These are phyloP conservation scores for Neophaeococcomyces mojaviensis DNA, from an alignment of 2,329 filamentous ascomycete species.

Conservation along the genomic window DNA sequence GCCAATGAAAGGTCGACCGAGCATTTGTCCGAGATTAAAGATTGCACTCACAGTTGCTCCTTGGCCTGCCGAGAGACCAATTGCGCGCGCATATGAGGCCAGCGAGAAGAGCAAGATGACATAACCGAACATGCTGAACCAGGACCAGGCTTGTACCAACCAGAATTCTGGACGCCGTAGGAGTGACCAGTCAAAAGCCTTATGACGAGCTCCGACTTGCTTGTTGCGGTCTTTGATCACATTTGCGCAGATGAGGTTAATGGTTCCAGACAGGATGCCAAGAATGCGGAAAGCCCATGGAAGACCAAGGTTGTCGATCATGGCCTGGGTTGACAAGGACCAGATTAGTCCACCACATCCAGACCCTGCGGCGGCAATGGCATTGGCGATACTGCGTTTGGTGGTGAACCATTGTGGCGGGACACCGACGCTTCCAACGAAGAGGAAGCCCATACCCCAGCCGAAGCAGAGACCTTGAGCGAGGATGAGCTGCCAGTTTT, in stretches of 20 bases:
- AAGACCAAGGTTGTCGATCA: conserved; percentile 50
- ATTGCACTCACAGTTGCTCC: conserved; percentile 55
- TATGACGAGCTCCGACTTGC: conserved; percentile 45
- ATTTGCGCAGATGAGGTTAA: conserved; percentile 48
- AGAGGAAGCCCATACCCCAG: conserved; percentile 56
- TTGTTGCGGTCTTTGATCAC: conserved; percentile 53
- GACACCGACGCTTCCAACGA: conserved; percentile 50
- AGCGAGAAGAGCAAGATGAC: conserved; percentile 58
- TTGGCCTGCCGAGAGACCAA: conserved; percentile 54
- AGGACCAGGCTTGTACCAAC: conserved; percentile 52
- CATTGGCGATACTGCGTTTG: conserved; percentile 52
- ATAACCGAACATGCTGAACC: conserved; percentile 58
- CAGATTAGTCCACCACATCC: conserved; percentile 55
- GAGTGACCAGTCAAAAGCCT: conserved; percentile 46
- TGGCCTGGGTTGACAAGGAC: conserved; percentile 49
- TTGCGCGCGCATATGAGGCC: conserved; percentile 53
- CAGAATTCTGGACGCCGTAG: conserved; percentile 50
- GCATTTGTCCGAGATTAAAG: conserved; percentile 55
- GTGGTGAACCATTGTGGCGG: conserved; percentile 57
- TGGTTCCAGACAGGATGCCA: conserved; percentile 41
- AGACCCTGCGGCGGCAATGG: conserved; percentile 51
- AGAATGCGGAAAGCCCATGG: conserved; percentile 56
- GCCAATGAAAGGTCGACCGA: conserved; percentile 52
- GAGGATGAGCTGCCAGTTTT: conserved; percentile 55
- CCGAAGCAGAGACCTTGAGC: conserved; percentile 56